Evolutionary conservation across 805 yeast genomes (phyloP).

Genomic region (Lachancea quebecensis): DNA sequence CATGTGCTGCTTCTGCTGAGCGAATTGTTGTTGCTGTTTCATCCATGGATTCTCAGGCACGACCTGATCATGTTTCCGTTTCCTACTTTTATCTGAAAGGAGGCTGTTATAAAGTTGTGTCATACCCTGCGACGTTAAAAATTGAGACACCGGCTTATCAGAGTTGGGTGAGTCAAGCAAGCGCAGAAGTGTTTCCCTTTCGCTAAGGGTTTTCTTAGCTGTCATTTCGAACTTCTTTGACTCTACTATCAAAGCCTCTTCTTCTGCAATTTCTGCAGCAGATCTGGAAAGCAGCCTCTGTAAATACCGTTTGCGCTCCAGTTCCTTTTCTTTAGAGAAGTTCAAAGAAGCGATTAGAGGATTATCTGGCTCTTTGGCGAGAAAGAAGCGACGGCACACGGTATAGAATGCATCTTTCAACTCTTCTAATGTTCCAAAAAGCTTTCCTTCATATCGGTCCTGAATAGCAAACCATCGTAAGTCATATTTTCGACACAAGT

Average conservation of each 20-base stretch:
- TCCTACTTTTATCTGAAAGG: conserved; percentile 58
- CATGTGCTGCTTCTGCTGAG: conserved; percentile 30
- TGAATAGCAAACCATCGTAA: conserved; percentile 58
- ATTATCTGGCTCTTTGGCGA: conserved; percentile 38
- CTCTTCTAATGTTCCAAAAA: conserved; percentile 59
- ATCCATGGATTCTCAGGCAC: conserved; percentile 41
- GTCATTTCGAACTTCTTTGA: conserved; percentile 88
- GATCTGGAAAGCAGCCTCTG: conserved; percentile 70
- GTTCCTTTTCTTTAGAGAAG: conserved; percentile 64
- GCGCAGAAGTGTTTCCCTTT: conserved; percentile 70
- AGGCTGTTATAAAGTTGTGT: conserved; percentile 78
- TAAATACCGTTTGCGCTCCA: conserved; percentile 73
- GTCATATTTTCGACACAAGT: conserved; percentile 48
- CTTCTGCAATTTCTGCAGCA: conserved; percentile 97
- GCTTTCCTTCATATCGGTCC: conserved; percentile 44
- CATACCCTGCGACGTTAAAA: conserved; percentile 79
- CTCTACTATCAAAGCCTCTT: conserved; percentile 87
- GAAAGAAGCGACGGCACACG: conserved; percentile 52
- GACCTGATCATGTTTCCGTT: conserved; percentile 37
- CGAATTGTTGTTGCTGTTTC: conserved; percentile 37
- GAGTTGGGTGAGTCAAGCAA: conserved; percentile 83
- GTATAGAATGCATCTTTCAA: conserved; percentile 74
- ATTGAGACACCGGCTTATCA: conserved; percentile 68
- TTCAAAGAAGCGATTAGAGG: conserved; percentile 56
- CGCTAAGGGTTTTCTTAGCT: conserved; percentile 80